Conservation (phyloP, 106 monocot genomes). For the Platanthera guangdongensis region DNA sequence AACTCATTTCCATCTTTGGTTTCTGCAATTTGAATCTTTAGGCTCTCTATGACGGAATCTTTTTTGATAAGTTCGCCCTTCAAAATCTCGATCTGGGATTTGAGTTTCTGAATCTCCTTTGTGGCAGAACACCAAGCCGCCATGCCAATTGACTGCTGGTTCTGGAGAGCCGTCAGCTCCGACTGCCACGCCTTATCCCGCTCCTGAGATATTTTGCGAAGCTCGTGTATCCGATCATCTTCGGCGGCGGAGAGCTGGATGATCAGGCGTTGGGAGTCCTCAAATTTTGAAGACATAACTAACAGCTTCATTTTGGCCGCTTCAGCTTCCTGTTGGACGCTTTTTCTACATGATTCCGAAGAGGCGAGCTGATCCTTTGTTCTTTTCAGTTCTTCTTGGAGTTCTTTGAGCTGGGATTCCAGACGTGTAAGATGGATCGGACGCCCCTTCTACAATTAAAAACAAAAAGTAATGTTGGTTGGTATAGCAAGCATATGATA, state of each 20-base stretch:
- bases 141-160: conserved; percentile 55
- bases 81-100: conserved; percentile 43
- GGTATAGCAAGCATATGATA: not conserved
- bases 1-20: conserved; percentile 28
- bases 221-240: conserved; percentile 52
- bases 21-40: conserved; percentile 33
- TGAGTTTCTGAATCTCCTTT: conserved; percentile 68
- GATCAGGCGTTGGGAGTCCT: conserved; percentile 50
- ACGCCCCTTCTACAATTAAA: conserved; percentile 42
- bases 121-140: conserved; percentile 43
- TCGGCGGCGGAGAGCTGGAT: conserved; percentile 60
- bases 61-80: conserved; percentile 28
- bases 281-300: conserved; percentile 32
- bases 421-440: conserved; percentile 35
- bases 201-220: conserved; percentile 51
- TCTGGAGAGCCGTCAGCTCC: conserved; percentile 68
- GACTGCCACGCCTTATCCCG: conserved; percentile 71
- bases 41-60: conserved; percentile 26
- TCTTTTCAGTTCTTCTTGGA: conserved; percentile 65
- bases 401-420: conserved; percentile 42
- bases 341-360: conserved; percentile 33
- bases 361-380: conserved; percentile 44
- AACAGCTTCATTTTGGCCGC: conserved; percentile 44
- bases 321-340: conserved; percentile 48
- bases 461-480: not conserved